phyloP scores from a whole-genome alignment of 305 asterid species.

The Fraxinus platypoda region DNA sequence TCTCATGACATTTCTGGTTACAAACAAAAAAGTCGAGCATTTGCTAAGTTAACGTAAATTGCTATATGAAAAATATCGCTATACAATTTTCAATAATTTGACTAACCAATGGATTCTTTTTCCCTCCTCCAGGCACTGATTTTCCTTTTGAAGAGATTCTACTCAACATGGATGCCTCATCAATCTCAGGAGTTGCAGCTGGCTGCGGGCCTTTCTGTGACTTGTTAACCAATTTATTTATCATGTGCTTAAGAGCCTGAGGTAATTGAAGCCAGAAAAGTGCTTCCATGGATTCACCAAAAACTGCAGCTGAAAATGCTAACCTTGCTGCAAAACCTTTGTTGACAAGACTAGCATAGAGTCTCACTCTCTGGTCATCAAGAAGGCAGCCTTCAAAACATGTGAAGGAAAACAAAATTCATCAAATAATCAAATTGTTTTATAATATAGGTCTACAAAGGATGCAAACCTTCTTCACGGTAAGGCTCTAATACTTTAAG shows the following conservation, averaged over 20 bases:
- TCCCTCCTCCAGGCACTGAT: constrained; percentile 45
- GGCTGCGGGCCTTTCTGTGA: constrained; percentile 46
- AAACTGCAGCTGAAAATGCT: constrained; percentile 94
- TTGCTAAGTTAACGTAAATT: constrained; percentile 10
- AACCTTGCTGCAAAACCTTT: constrained; percentile 65
- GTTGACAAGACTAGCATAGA: constrained; percentile 66
- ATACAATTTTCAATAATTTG: constrained; percentile 12
- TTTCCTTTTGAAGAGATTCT: constrained; percentile 92
- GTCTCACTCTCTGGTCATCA: constrained; percentile 73
- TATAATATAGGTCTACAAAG: constrained; percentile 21
- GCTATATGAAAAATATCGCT: constrained; percentile 2
- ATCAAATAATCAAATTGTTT: constrained; percentile 20
- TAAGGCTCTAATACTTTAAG: constrained; percentile 98
- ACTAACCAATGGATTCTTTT: constrained; percentile 62
- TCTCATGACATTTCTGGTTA: constrained; percentile 15
- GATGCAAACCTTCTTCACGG: constrained; percentile 72
- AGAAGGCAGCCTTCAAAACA: constrained; percentile 73
- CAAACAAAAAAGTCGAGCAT: constrained; percentile 8
- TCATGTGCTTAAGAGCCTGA: constrained; percentile 75
- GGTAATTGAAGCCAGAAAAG: constrained; percentile 96
- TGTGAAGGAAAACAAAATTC: constrained; percentile 25
- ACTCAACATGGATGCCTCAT: constrained; percentile 82
- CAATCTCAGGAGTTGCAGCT: constrained; percentile 58
- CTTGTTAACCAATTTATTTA: constrained; percentile 71
- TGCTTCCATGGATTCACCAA: constrained; percentile 92